Evolutionary conservation across 495 filamentous ascomycete genomes (phyloP).

Genomic region (Amniculicola lignicola): DNA sequence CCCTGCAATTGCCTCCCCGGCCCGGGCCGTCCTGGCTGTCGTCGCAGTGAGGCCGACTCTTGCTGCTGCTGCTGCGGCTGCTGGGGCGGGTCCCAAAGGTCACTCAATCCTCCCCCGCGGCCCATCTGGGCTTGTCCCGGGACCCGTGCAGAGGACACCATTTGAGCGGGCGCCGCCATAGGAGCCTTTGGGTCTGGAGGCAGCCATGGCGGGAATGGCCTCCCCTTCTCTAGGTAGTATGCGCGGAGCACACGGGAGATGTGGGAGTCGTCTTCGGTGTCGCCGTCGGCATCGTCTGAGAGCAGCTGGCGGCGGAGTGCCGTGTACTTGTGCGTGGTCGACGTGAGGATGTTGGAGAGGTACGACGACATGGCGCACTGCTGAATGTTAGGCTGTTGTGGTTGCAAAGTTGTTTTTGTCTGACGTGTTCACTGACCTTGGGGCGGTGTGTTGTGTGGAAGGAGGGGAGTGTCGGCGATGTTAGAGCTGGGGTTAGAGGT

Average conservation of each 20-base stretch:
- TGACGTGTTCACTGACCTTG: background rate
- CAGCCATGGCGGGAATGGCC: constrained; percentile 82
- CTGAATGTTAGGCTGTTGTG: background rate
- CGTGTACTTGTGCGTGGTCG: constrained; percentile 73
- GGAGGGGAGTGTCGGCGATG: too few relatives aligned
- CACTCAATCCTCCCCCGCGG: constrained; percentile 59
- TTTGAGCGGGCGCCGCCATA: constrained; percentile 51
- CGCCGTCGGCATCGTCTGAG: constrained; percentile 75
- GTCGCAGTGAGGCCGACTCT: constrained; percentile 56
- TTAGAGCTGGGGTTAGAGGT: too few relatives aligned
- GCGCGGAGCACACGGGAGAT: constrained; percentile 91
- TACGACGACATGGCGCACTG: constrained; percentile 70
- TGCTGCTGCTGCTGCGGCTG: constrained; percentile 45
- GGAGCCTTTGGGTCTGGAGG: constrained; percentile 76
- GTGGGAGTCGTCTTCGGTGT: constrained; percentile 92
- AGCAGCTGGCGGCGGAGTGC: constrained; percentile 77
- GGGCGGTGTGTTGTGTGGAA: background rate
- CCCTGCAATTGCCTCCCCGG: constrained; percentile 34
- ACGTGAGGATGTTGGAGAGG: constrained; percentile 73
- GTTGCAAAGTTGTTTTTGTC: background rate
- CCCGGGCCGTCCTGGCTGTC: constrained; percentile 35
- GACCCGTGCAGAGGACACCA: constrained; percentile 42
- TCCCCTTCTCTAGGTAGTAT: constrained; percentile 88
- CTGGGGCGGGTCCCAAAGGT: constrained; percentile 73
- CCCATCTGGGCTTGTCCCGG: constrained; percentile 37